Evolutionary conservation across 2,329 filamentous ascomycete genomes (phyloP).

Genomic region (Sodiomyces alkalinus): DNA sequence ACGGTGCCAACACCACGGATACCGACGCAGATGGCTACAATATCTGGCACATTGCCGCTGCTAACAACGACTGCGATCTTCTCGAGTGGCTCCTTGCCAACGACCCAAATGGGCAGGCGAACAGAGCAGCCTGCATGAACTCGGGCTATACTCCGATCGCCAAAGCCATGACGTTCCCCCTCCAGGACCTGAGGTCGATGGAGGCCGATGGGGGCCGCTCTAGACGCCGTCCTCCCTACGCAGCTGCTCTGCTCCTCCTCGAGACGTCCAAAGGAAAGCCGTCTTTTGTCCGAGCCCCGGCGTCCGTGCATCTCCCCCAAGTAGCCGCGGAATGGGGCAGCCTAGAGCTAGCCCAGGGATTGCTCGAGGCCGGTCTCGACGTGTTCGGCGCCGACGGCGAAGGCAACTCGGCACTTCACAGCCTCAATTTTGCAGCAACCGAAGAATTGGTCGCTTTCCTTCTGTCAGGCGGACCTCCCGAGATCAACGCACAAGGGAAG

Average conservation of each 20-base stretch:
- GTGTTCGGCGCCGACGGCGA: conserved; percentile 5
- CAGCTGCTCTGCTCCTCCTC: conserved; percentile 1
- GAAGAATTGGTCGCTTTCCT: conserved; percentile 11
- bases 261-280: neutral
- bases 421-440: conserved; percentile 12
- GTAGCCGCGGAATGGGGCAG: conserved; percentile 15
- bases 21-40: conserved; percentile 16
- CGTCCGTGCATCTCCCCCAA: conserved; percentile 3
- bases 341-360: conserved; percentile 7
- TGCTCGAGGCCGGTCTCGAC: conserved; percentile 9
- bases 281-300: conserved; percentile 1
- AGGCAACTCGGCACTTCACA: conserved; percentile 10
- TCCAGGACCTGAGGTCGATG: neutral
- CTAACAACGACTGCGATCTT: conserved; percentile 14
- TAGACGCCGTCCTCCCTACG: too few species aligned
- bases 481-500: conserved; percentile 7
- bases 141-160: conserved; percentile 15
- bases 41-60: conserved; percentile 22
- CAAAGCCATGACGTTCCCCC: conserved; percentile 12
- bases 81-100: conserved; percentile 15
- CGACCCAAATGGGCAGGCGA: conserved; percentile 14
- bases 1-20: conserved; percentile 14
- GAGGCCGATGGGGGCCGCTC: neutral
- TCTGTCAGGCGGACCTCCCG: conserved; percentile 6
- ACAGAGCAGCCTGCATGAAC: conserved; percentile 11